Evolutionary conservation across 306 rosid genomes (phyloP), one percentile per base, ranked within the genome.

Genomic region (Lithocarpus polystachyus): DNA sequence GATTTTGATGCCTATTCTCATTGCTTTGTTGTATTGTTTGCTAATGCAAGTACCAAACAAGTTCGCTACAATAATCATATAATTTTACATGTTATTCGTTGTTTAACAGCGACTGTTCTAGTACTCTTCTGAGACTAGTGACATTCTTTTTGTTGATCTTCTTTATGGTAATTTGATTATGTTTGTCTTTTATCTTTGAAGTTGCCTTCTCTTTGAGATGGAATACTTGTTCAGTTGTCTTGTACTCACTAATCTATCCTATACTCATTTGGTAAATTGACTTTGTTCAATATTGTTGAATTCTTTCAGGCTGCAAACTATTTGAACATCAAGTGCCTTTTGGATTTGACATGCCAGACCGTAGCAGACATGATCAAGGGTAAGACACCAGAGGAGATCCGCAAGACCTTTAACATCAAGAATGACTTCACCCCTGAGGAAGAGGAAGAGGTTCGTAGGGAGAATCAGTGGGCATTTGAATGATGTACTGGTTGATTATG

Each of bases 311-410:
- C 98, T 69, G 98, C 96, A 0, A 92, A 94, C 83, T 92, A 87
- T 84, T 78, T 94, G 92, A 86, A 90, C 82, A 90, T 90, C 84
- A 89, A 94, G 88, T 88, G 77, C 86, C 80, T 91, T 78, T 79
- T 90, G 82, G 97, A 94, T 71, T 87, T 90, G 81, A 90, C 94
- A 4, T 90, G 97, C 80, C 91, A 86, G 68, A 90, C 93, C 35
- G 94, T 92, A 3, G 98, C 97, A 0, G 90, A 94, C 77, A 91
- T 92, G 96, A 89, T 94, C 79, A 94, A 90, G 80, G 96, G 93
- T 1, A 94, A 90, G 89, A 90, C 91, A 7, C 93, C 95, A 0
- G 97, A 93, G 85, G 97, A 90, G 77, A 90, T 93, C 31, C 86
- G 93, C 33, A 90, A 82, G 87, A 91, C 91, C 31, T 93, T 93